Evolutionary conservation across 495 filamentous ascomycete genomes (phyloP), one percentile per base, ranked within the genome.

Genomic region (Penicillium soppii): DNA sequence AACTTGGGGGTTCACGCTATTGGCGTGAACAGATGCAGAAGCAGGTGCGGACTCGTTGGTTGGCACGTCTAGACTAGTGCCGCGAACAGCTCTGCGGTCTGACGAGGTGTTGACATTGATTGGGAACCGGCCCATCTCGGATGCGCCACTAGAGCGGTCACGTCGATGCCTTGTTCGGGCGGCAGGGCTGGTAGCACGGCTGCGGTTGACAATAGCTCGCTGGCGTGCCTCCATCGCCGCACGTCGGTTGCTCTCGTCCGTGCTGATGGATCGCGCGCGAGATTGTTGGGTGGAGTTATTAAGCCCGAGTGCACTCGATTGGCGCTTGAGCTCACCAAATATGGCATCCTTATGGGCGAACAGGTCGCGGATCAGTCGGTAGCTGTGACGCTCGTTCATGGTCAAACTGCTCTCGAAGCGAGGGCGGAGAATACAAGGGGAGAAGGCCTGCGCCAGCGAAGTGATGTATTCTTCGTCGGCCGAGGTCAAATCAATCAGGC

Each of bases 261-360:
- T 95, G 68, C 89, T 95, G 61, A 97, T 88, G 20, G 91, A 92
- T 30, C 95, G 85, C 7, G 90, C 85, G 32, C 91, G 86, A 41
- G 86, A 43, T 53, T 61, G 50, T 49, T 32, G 38, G 41, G 36
- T 55, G 40, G 66, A 55, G 10, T 51, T 55, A 21, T 66, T 65
- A 12, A 70, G 56, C 7, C 75, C 73, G 47, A 82, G 81, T 27
- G 72, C 76, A 46, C 84, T 89, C 2, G 85, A 89, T 56, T 92
- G 86, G 46, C 94, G 91, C 72, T 99, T 99, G 49, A 99, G 77
- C 69, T 97, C 94, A 52, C 88, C 86, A 66, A 99, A 99, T 63
- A 99, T 95, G 42, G 85, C 78, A 53, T 96, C 90, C 66, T 97
- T 97, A 69, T 97, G 87, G 3, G 86, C 83, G 59, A 99, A 92